Evolutionary conservation across 2,329 filamentous ascomycete genomes (phyloP), one percentile per base, ranked within the genome.

Genomic region (Sporothrix protearum): DNA sequence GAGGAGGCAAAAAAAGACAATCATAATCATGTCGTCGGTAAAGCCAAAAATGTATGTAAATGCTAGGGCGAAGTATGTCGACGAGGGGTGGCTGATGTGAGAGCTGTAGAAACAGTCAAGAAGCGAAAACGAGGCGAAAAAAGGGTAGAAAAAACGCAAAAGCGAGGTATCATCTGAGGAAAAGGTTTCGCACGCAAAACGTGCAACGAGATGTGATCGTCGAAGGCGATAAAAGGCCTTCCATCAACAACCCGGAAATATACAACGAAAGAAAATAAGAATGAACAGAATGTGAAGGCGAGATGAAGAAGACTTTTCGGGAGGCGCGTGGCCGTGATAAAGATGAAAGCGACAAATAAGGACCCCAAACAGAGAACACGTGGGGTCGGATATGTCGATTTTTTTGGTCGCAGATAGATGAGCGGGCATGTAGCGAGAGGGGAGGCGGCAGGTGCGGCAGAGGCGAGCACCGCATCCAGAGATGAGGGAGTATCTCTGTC

Each of bases 21-120:
- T 69, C 66, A 36, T 68, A 42, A 68, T 68, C 66, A 42, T 68
- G 49, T 55, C 66, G n/a, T 68, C 66, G 49, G 33, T 57, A 28
- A 45, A 30, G n/a, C 19, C 42, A 49, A 49, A 67, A 33, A 19
- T 33, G 16, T 53, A 39, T 68, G 49, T 19, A 22, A 28, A 36
- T 49, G 63, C 9, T 45, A 36, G 28, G 8, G 19, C 25, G 64
- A 22, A 45, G 19, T 68, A 53, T 68, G 66, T 68, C 47, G 66
- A 42, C n/a, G 28, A 49, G 10, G 12, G 0, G 61, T 30, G 28
- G 64, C 28, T 49, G 33, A 51, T 36, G 14, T 51, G 45, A 51
- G 63, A n/a, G 45, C 8, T 51, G 19, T 51, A 16, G 53, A 36
- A 22, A 25, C 30, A 25, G 22, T n/a, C 12, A 68, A 39, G 14